Conservation (phyloP, 345 rosid species). For the Aquilaria malaccensis region DNA sequence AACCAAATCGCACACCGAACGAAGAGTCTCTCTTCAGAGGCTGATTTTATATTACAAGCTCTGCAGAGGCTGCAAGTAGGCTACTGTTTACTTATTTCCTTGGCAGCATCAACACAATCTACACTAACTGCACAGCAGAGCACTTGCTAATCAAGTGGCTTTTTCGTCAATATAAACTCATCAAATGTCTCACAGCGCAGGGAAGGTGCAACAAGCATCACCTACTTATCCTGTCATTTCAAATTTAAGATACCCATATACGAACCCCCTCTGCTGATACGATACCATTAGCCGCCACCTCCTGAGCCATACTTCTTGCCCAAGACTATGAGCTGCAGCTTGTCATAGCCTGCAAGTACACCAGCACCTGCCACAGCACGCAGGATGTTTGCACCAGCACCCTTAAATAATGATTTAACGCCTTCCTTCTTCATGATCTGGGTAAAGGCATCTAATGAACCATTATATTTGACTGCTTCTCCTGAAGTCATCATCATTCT, state of each 20-base stretch:
- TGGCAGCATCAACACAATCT: too few relatives aligned
- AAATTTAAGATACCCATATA: constrained; percentile 7
- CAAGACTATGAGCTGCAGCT: constrained; percentile 43
- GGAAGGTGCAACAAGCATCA: too few relatives aligned
- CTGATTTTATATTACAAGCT: too few relatives aligned
- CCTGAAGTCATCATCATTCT: constrained; percentile 78
- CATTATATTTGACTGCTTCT: constrained; percentile 59
- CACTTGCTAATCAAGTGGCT: too few relatives aligned
- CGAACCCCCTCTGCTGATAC: constrained; percentile 4
- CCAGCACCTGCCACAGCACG: constrained; percentile 61
- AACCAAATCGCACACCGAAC: too few relatives aligned
- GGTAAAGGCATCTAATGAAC: constrained; percentile 39
- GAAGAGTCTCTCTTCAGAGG: too few relatives aligned
- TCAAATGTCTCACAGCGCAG: too few relatives aligned
- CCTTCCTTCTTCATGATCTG: constrained; percentile 56
- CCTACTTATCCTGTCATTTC: too few relatives aligned
- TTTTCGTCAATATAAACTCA: too few relatives aligned
- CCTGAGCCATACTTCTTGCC: constrained; percentile 59
- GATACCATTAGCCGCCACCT: constrained; percentile 25
- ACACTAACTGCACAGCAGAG: too few relatives aligned
- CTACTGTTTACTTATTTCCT: too few relatives aligned
- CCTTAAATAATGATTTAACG: constrained; percentile 50
- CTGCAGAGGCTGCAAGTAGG: too few relatives aligned
- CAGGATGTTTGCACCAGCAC: constrained; percentile 60
- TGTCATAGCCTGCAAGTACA: constrained; percentile 62